A percentile compares a stretch with the other conserved stretches of the same genome.
These are phyloP conservation scores for Solanum dulcamara DNA, from an alignment of 257 asterid species.

Conservation along the genomic window DNA sequence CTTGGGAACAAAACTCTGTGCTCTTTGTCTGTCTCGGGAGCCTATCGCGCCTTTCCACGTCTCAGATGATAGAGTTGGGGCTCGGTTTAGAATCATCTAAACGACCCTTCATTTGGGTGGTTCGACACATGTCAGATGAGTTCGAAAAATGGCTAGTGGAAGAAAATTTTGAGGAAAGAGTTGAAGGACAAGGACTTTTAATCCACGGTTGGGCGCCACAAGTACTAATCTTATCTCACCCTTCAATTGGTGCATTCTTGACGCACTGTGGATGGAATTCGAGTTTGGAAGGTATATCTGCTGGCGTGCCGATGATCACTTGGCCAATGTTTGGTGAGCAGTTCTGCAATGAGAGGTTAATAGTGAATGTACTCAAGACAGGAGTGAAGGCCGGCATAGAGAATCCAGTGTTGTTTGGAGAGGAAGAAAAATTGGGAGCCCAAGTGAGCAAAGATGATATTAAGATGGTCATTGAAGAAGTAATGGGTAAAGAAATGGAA, in stretches of 20 bases:
- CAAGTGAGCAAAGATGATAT: conserved; percentile 13
- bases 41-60: conserved; percentile 12
- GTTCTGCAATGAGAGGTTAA: conserved; percentile 18
- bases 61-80: conserved; percentile 32
- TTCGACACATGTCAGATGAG: not conserved
- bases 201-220: conserved; percentile 17
- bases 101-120: conserved; percentile 8
- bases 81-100: conserved; percentile 29
- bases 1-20: conserved; percentile 12
- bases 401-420: not conserved
- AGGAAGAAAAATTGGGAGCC: not conserved
- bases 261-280: conserved; percentile 18
- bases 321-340: conserved; percentile 35
- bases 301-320: conserved; percentile 9
- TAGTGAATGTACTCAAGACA: conserved; percentile 9
- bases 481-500: conserved; percentile 22
- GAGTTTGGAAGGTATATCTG: conserved; percentile 1
- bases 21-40: conserved; percentile 45
- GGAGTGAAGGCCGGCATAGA: conserved; percentile 23
- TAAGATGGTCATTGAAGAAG: conserved; percentile 5
- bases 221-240: conserved; percentile 8
- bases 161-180: conserved; percentile 2
- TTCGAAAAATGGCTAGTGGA: not conserved
- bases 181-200: not conserved
- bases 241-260: conserved; percentile 3